Conservation (phyloP, 2,329 filamentous ascomycete species). For the Penicillium sp. region DNA sequence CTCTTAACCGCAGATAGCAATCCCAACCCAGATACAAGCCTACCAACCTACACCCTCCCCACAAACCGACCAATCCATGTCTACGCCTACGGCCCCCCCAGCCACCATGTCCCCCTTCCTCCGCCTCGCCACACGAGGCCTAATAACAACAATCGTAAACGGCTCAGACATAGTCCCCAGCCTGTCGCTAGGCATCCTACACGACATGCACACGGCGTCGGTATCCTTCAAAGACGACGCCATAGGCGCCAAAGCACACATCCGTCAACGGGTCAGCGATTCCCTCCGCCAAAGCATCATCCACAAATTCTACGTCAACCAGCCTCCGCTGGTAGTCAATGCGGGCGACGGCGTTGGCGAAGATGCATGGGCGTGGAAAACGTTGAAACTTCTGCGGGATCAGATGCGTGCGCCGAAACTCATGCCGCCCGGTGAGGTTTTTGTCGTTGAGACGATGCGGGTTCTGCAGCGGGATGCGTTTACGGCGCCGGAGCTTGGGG, state of each 20-base stretch:
- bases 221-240: slow-evolving; percentile 71
- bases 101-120: slow-evolving; percentile 69
- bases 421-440: slow-evolving; percentile 73
- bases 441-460: slow-evolving; percentile 65
- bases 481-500: slow-evolving; percentile 37
- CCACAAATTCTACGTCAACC: slow-evolving; percentile 59
- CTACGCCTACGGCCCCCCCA: slow-evolving; percentile 73
- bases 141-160: slow-evolving; percentile 73
- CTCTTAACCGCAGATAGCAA: slow-evolving; percentile 33
- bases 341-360: slow-evolving; percentile 56
- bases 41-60: slow-evolving; percentile 54
- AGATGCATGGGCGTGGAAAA: slow-evolving; percentile 65
- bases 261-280: slow-evolving; percentile 65
- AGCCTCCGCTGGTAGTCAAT: slow-evolving; percentile 44
- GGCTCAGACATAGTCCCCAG: slow-evolving; percentile 71
- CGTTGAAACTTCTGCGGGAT: slow-evolving; percentile 63
- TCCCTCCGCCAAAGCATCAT: slow-evolving; percentile 61
- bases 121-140: slow-evolving; percentile 66
- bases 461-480: slow-evolving; percentile 68
- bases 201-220: slow-evolving; percentile 71
- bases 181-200: slow-evolving; percentile 69
- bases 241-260: slow-evolving; percentile 63
- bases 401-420: slow-evolving; percentile 69
- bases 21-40: slow-evolving; percentile 10
- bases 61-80: slow-evolving; percentile 71